Base-by-base conservation (phyloP, 2,329 filamentous ascomycete genomes). In the Neophaeococcomyces mojaviensis region DNA sequence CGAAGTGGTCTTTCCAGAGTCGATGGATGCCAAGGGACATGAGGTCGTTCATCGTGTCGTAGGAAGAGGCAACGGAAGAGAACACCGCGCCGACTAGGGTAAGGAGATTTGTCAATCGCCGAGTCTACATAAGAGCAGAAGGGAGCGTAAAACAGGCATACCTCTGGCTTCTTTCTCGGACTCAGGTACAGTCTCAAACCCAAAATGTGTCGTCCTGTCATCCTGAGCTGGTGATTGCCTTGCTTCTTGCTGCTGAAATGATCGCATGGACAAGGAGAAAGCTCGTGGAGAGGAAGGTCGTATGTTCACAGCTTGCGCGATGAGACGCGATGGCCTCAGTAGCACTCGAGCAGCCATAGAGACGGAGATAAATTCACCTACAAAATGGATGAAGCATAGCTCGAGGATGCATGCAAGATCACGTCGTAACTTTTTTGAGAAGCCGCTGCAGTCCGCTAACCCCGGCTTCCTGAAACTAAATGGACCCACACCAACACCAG, bases 1-100 rank as follows among this genome's bases (percentile, higher is more conserved):
- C 90, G 66, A 97, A 98, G 69, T 95, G 82, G 68, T 97, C 90
- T 72, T 86, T 98, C 92, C 92, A 98, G 31, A 98, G 72, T 35
- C 92, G 85, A 67, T 98, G 92, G 69, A 95, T 89, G 46, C 92
- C 92, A 39, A 98, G 79, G 6, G 92, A 97, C 92, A 98, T 98
- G 56, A 97, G 77, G 66, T 98, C 92, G 70, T 98, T 98, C 92
- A 98, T 98, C 52, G 83, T 84, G 67, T 98, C 92, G 69, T 98
- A 98, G 15, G 85, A 88, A 52, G 86, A 82, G 56, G 92, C 92
- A 33, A 98, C 92, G 55, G 85, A 96, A 66, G 87, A 90, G 71
- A 98, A 98, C 48, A 98, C 92, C 34, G 79, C 81, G 49, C 85
- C 85, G 33, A 96, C 89, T 74, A 70, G 65, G 26, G 19, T 43